Conservation (phyloP, 768 basidiomycete genomes). For the Kwoniella sp. region DNA sequence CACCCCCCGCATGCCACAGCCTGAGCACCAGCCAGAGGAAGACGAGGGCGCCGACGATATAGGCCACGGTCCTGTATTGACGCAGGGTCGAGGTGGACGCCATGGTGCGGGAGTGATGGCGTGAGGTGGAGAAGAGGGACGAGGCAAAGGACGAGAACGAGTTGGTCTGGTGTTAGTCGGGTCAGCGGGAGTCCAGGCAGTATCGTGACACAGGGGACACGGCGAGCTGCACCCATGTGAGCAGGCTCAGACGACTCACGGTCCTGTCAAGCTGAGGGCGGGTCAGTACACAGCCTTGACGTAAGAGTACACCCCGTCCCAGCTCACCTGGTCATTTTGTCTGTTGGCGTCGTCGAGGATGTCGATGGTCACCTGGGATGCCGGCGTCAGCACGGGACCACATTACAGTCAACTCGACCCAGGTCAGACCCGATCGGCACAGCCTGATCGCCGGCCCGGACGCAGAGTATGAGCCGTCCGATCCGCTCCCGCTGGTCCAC, state of each 20-base stretch:
- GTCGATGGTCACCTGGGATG: conserved; percentile 50
- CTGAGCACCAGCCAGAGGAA: conserved; percentile 39
- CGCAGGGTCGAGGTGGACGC: conserved; percentile 38
- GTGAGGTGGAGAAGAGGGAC: conserved; percentile 47
- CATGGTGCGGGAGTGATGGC: conserved; percentile 48
- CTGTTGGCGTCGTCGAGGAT: conserved; percentile 48
- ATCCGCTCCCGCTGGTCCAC: too few species aligned
- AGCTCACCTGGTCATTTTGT: conserved; percentile 48
- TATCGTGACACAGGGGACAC: too few species aligned
- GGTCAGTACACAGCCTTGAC: not conserved
- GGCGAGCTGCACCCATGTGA: too few species aligned
- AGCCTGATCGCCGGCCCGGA: too few species aligned
- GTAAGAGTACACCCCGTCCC: not conserved
- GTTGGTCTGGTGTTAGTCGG: conserved; percentile 35
- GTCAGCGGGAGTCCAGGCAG: too few species aligned
- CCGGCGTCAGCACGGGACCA: too few species aligned
- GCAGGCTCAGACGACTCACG: conserved; percentile 21
- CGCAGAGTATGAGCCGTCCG: too few species aligned
- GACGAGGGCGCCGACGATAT: conserved; percentile 42
- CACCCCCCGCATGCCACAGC: conserved; percentile 26
- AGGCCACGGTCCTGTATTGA: conserved; percentile 47
- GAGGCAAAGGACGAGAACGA: conserved; percentile 47
- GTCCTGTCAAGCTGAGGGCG: conserved; percentile 44
- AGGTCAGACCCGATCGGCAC: too few species aligned
- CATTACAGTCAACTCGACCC: too few species aligned